phyloP scores from a whole-genome alignment of 192 early-diverging fungal genomes.

The Geranomyces variabilis region DNA sequence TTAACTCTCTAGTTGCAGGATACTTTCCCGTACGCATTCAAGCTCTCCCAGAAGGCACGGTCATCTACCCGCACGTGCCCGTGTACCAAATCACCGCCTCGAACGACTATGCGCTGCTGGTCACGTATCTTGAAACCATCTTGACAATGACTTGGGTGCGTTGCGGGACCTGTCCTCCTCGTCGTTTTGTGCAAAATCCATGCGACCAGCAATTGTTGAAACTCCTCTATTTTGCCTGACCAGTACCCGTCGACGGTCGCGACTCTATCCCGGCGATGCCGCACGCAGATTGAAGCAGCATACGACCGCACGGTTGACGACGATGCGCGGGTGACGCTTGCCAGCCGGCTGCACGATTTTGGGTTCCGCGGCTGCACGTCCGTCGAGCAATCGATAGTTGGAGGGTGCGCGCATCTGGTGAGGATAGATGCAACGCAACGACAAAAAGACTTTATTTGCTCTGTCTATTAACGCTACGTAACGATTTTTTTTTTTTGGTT shows the following conservation, averaged over 20 bases:
- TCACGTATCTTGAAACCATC: constrained; percentile 83
- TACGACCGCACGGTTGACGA: constrained; percentile 73
- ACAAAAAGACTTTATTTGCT: too few species aligned
- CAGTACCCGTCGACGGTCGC: constrained; percentile 87
- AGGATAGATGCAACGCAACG: too few species aligned
- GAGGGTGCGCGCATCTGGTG: constrained; percentile 81
- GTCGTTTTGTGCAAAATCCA: too few species aligned
- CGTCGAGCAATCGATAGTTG: constrained; percentile 84
- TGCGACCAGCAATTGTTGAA: too few species aligned
- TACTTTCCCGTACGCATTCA: constrained; percentile 86
- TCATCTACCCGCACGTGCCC: constrained; percentile 78
- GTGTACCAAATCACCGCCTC: constrained; percentile 81
- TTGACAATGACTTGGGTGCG: constrained; percentile 81
- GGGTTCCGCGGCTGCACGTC: constrained; percentile 88
- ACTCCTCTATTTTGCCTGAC: too few species aligned
- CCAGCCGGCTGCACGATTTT: constrained; percentile 82
- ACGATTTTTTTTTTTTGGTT: background rate
- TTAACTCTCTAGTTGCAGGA: too few species aligned
- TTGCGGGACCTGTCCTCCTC: too few species aligned
- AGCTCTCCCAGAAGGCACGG: constrained; percentile 79
- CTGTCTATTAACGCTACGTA: background rate
- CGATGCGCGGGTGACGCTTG: constrained; percentile 54
- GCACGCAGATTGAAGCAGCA: constrained; percentile 59
- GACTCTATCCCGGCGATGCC: constrained; percentile 73
- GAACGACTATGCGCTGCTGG: constrained; percentile 70